phyloP scores from a whole-genome alignment of 345 rosid species.

The Alliaria petiolata region DNA sequence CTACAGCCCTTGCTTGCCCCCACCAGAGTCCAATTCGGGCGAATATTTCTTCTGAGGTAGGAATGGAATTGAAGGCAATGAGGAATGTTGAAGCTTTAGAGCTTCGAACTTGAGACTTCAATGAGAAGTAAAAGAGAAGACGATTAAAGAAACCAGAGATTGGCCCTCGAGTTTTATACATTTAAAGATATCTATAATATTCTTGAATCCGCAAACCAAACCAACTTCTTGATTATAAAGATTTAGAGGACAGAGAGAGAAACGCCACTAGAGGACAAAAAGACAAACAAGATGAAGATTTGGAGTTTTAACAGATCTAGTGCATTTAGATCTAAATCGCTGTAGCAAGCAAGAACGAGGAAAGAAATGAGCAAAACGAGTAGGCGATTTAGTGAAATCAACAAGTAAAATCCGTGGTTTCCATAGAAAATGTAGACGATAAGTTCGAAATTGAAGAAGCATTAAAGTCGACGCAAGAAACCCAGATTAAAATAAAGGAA shows the following conservation, averaged over 20 bases:
- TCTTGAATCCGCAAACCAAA: slow-evolving; percentile 9
- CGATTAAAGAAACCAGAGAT: background rate
- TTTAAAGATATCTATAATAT: no score
- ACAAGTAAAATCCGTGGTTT: background rate
- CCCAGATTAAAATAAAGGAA: background rate
- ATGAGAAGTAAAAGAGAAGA: slow-evolving; percentile 16
- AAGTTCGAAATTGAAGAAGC: slow-evolving; percentile 11
- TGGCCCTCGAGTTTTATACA: no score
- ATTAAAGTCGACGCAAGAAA: background rate
- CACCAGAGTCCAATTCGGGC: slow-evolving; percentile 13
- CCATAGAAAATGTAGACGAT: background rate
- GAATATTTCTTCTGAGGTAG: background rate
- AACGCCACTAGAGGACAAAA: slow-evolving; percentile 8
- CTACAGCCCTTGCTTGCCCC: slow-evolving; percentile 19
- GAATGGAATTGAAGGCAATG: slow-evolving; percentile 16
- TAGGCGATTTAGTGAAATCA: background rate
- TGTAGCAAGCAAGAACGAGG: slow-evolving; percentile 12
- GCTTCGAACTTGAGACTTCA: slow-evolving; percentile 27
- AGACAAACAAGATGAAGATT: background rate
- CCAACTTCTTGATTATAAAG: background rate
- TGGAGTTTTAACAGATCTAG: background rate
- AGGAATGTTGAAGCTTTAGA: slow-evolving; percentile 8
- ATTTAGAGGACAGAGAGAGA: background rate
- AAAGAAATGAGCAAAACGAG: background rate
- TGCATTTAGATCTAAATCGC: slow-evolving; percentile 18